These are phyloP conservation scores for Cyathus striatus DNA, from an alignment of 768 basidiomycete species.

Conservation along the genomic window DNA sequence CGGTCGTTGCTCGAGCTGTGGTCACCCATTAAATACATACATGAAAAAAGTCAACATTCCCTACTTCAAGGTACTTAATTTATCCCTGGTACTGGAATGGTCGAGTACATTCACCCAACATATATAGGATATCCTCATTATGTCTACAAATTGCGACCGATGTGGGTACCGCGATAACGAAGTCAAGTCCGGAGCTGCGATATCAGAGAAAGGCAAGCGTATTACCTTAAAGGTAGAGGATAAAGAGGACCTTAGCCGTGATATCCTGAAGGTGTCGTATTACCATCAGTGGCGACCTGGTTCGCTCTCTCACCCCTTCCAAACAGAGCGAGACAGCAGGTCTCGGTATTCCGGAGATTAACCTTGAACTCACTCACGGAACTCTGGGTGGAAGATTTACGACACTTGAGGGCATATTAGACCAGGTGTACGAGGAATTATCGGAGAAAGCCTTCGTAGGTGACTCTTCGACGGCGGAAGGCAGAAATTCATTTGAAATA, in stretches of 20 bases:
- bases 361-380: no score
- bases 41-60: conserved; percentile 98
- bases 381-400: no score
- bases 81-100: neutral
- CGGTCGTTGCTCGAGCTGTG: conserved; percentile 85
- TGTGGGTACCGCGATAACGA: conserved; percentile 99
- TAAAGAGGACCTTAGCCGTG: conserved; percentile 85
- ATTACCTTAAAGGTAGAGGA: conserved; percentile 91
- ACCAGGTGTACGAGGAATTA: no score
- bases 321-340: no score
- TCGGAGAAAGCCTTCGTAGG: no score
- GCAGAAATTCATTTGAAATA: conserved; percentile 56
- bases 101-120: neutral
- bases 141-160: conserved; percentile 94
- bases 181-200: conserved; percentile 90
- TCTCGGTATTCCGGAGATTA: no score
- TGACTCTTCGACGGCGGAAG: conserved; percentile 49
- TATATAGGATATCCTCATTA: conserved; percentile 85
- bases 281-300: no score
- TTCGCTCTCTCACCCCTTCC: no score
- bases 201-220: conserved; percentile 83
- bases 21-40: conserved; percentile 72
- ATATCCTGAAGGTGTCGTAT: conserved; percentile 95
- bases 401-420: no score
- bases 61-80: conserved; percentile 81